These are phyloP conservation scores for Nannizziopsis barbatae DNA, from an alignment of 2,329 filamentous ascomycete species.

Conservation along the genomic window DNA sequence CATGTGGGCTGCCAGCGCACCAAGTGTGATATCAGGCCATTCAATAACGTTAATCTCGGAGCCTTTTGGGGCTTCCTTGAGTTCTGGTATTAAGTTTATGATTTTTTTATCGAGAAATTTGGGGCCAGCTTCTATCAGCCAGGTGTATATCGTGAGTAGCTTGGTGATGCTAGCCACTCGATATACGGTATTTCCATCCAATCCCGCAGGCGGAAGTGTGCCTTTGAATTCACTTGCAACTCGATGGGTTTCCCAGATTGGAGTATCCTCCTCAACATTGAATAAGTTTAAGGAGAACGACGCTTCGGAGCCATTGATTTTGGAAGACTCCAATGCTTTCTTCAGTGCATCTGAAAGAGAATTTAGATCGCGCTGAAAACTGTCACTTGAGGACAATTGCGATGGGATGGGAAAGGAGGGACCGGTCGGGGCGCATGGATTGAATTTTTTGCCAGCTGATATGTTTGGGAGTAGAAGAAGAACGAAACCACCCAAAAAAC, in stretches of 20 bases:
- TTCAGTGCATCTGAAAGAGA: neutral
- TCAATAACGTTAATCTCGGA: slow-evolving; percentile 1
- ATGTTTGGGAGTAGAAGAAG: neutral
- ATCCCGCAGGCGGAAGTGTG: slow-evolving; percentile 11
- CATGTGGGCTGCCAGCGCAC: slow-evolving; percentile 12
- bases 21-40: slow-evolving; percentile 13
- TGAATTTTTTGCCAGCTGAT: neutral
- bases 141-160: slow-evolving; percentile 35
- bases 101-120: slow-evolving; percentile 32
- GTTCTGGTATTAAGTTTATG: slow-evolving; percentile 36
- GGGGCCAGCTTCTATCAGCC: slow-evolving; percentile 34
- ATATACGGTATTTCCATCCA: slow-evolving; percentile 30
- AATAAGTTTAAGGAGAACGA: slow-evolving; percentile 17
- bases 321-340: neutral
- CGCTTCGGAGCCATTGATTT: slow-evolving; percentile 5
- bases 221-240: slow-evolving; percentile 17
- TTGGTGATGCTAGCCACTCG: slow-evolving; percentile 38
- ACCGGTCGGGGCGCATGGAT: neutral
- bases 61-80: slow-evolving; percentile 17
- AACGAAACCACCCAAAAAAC: no score
- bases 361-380: neutral
- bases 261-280: slow-evolving; percentile 9
- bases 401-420: neutral
- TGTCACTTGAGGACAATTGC: neutral
- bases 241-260: slow-evolving; percentile 13